Evolutionary conservation across 1,284 basidiomycete species (phyloP).

Genomic region (Papiliotrema laurentii): DNA sequence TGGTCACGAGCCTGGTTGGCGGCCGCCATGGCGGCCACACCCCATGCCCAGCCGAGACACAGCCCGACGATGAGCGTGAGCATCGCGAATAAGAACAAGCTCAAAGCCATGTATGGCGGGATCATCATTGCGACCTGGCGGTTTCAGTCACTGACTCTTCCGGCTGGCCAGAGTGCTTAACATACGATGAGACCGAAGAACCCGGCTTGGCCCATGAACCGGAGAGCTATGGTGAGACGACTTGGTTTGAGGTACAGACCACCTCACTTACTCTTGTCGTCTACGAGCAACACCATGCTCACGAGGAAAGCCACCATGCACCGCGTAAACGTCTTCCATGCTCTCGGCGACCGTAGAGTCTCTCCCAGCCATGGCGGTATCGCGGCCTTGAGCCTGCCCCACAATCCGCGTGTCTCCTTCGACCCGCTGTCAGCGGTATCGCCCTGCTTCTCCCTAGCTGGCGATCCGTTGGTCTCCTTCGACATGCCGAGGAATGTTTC

Average conservation of each 20-base stretch:
- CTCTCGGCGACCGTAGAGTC: not conserved
- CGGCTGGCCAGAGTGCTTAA: not conserved
- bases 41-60: constrained; percentile 69
- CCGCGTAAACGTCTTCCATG: not conserved
- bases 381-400: too few species aligned
- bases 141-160: not conserved
- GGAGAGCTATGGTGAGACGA: constrained; percentile 18
- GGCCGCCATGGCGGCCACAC: constrained; percentile 65
- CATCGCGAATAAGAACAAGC: constrained; percentile 46
- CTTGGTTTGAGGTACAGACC: not conserved
- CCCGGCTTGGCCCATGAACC: constrained; percentile 27
- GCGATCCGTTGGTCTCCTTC: too few species aligned
- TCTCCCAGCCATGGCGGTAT: not conserved
- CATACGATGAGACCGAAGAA: constrained; percentile 38
- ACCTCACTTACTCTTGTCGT: not conserved
- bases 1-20: constrained; percentile 58
- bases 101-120: constrained; percentile 40
- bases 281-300: not conserved
- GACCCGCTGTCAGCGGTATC: too few species aligned
- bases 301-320: not conserved
- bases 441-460: too few species aligned
- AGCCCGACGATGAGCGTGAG: constrained; percentile 58
- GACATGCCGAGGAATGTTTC: too few species aligned
- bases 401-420: too few species aligned
- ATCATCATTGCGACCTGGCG: constrained; percentile 31